Evolutionary conservation across 306 rosid species (phyloP).

Genomic region (Astragalus glycyphyllos): DNA sequence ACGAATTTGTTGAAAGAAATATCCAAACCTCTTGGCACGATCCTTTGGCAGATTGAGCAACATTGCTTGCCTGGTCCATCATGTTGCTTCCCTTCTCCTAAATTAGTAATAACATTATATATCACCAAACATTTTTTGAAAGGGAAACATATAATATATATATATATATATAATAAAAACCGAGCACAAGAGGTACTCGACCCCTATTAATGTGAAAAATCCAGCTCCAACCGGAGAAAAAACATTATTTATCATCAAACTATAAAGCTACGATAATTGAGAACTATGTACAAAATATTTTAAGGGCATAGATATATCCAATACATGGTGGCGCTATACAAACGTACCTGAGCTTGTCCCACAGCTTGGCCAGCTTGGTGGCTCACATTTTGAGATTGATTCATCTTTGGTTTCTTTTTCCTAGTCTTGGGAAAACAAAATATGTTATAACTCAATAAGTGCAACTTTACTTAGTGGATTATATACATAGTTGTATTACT

Average conservation of each 20-base stretch:
- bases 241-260: not conserved
- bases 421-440: not conserved
- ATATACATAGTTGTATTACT: not conserved
- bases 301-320: not conserved
- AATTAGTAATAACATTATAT: slow-evolving; percentile 4
- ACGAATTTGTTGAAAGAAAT: not conserved
- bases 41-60: slow-evolving; percentile 53
- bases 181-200: too few relatives aligned
- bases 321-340: not conserved
- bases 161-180: too few relatives aligned
- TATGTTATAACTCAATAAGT: not conserved
- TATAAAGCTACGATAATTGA: not conserved
- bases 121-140: not conserved
- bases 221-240: too few relatives aligned
- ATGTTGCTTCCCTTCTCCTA: slow-evolving; percentile 55
- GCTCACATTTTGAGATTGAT: slow-evolving; percentile 43
- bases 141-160: too few relatives aligned
- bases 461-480: slow-evolving; percentile 1
- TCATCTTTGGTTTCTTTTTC: slow-evolving; percentile 41
- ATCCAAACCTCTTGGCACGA: slow-evolving; percentile 51
- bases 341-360: slow-evolving; percentile 54
- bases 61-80: slow-evolving; percentile 48
- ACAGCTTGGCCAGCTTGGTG: slow-evolving; percentile 53
- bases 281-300: not conserved
- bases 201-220: too few relatives aligned